Evolutionary conservation across 352 stramenopile species (phyloP), one percentile per base, ranked within the genome.

Genomic region (Globisporangium spinosum): DNA sequence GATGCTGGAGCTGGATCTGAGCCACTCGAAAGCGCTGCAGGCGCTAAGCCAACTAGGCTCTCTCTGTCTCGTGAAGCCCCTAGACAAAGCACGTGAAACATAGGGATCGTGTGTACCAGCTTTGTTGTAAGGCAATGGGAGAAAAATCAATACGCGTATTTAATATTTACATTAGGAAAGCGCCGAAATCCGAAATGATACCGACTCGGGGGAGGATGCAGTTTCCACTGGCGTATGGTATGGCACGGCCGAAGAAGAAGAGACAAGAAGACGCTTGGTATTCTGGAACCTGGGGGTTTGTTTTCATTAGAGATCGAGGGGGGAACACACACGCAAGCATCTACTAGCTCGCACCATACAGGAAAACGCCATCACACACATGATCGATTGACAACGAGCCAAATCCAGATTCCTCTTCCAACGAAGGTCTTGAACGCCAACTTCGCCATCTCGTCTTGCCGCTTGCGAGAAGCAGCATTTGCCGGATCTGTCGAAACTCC

Each of bases 1-100:
- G 40, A 71, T 79, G 62, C 67, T 86, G 22, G 59, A 67, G 58
- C 69, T 86, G 7, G 75, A 86, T 15, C 70, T 73, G 17, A 68
- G 45, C 0, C 75, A 86, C 68, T 40, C 70, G 38, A 84, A 84
- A 56, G 75, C 79, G 2, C 58, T 32, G 12, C 40, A 74, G 49
- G 77, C 75, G 25, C 64, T 84, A 38, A 71, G 43, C 5, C 75
- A 77, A 29, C 32, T 80, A 35, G 54, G 22, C 35, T 47, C 43
- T 47, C 43, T n/a, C 12, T 51, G 12, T 43, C 35, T 47, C 23
- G 32, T 8, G 17, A 20, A 10, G 7, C 2, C 56, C 40, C 29
- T 10, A 34, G 55, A n/a, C 8, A 8, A 23, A 66, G 20, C 29
- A 32, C 40, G 12, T 6, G 20, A 64, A 12, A 32, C 54, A 47